A percentile compares a stretch with the other conserved stretches of the same genome.
These are phyloP conservation scores for Aspergillus fumigatiaffinis DNA, from an alignment of 2,329 filamentous ascomycete species.

Conservation along the genomic window DNA sequence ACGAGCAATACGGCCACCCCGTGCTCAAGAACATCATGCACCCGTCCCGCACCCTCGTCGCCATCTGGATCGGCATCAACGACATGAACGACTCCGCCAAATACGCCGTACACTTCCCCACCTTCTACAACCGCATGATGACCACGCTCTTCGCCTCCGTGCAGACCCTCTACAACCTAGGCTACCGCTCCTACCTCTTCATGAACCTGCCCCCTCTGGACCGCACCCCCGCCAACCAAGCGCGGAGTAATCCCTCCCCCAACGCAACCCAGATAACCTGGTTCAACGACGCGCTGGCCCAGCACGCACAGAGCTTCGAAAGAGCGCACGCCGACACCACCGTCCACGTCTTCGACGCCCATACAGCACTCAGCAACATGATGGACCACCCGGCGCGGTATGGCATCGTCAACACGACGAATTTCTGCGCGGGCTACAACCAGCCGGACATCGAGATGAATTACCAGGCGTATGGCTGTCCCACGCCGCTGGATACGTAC, in stretches of 20 bases:
- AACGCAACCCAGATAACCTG: constrained; percentile 45
- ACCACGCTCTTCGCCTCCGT: constrained; percentile 41
- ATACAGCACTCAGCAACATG: constrained; percentile 39
- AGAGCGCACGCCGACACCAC: constrained; percentile 28
- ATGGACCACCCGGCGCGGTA: constrained; percentile 41
- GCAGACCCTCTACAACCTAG: constrained; percentile 38
- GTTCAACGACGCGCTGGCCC: constrained; percentile 42
- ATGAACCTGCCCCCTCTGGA: constrained; percentile 52
- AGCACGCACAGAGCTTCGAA: constrained; percentile 34
- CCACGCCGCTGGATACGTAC: constrained; percentile 39
- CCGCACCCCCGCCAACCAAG: constrained; percentile 39
- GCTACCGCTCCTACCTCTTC: constrained; percentile 47
- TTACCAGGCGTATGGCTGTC: constrained; percentile 45
- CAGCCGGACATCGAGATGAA: constrained; percentile 44
- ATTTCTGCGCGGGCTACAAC: constrained; percentile 44
- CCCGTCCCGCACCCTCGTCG: constrained; percentile 41
- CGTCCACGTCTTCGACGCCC: constrained; percentile 45
- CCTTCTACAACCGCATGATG: constrained; percentile 44
- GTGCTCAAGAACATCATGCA: constrained; percentile 32
- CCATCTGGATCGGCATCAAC: constrained; percentile 56
- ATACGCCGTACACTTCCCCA: constrained; percentile 42
- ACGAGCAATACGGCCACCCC: constrained; percentile 43
- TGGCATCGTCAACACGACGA: constrained; percentile 46
- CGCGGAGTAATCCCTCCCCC: constrained; percentile 33
- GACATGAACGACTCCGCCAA: constrained; percentile 51